These are phyloP conservation scores for Gossypium stocksii DNA, from an alignment of 345 rosid genomes.

Conservation along the genomic window DNA sequence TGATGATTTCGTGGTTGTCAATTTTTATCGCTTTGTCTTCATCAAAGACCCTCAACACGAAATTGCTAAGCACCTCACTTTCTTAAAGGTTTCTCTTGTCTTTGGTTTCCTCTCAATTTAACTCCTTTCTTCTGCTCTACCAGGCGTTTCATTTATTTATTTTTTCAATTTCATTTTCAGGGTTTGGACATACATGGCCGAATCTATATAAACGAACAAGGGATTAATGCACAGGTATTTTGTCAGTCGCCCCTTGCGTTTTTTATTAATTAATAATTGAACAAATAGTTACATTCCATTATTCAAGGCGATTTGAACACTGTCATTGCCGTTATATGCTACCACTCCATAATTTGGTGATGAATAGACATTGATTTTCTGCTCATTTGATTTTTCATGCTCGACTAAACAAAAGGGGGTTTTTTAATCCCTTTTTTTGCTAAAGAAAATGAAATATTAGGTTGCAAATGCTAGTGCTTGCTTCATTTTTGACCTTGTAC, in stretches of 20 bases:
- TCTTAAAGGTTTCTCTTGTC: conserved; percentile 46
- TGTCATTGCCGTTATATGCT: not conserved
- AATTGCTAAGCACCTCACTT: conserved; percentile 58
- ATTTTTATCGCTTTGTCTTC: conserved; percentile 69
- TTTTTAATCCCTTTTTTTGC: not conserved
- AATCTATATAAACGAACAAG: conserved; percentile 80
- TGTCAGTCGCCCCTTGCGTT: not conserved
- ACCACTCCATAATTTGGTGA: not conserved
- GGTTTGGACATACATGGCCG: conserved; percentile 71
- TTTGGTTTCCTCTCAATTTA: not conserved
- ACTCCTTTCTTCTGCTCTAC: not conserved
- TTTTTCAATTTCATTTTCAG: conserved; percentile 22
- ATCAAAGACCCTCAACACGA: conserved; percentile 53
- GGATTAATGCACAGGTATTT: conserved; percentile 92
- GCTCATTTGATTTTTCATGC: not conserved
- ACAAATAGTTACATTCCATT: not conserved
- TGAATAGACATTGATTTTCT: not conserved
- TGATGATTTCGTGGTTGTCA: conserved; percentile 64
- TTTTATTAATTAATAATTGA: not conserved
- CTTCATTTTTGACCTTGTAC: not conserved
- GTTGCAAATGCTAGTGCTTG: not conserved
- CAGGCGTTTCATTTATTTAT: not conserved
- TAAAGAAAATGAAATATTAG: not conserved
- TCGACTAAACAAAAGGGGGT: not conserved
- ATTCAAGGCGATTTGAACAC: not conserved